Percentiles rank a stretch among this genome's conserved stretches.
Evolutionary conservation across 106 monocot species (phyloP).

Genomic region (Dendrobium chrysotoxum): DNA sequence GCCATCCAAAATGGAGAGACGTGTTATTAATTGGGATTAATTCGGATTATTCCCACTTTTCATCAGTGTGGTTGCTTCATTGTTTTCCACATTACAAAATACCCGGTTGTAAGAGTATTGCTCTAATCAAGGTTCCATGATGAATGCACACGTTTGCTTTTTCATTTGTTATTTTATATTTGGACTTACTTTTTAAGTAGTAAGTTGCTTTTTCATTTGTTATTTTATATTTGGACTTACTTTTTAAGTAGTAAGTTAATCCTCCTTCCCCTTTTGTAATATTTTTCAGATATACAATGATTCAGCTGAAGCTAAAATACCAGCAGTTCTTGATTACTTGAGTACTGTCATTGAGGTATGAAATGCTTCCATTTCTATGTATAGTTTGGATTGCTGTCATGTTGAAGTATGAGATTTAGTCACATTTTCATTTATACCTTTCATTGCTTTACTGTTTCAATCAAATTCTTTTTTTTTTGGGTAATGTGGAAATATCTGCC

Average conservation of each 20-base stretch:
- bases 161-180: neutral
- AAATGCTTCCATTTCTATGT: neutral
- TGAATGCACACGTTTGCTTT: neutral
- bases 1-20: too few species aligned
- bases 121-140: neutral
- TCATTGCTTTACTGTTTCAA: neutral
- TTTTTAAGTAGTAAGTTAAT: neutral
- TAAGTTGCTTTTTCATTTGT: too few species aligned
- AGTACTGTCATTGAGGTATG: conserved; percentile 84
- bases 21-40: too few species aligned
- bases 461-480: neutral
- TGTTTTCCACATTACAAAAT: too few species aligned
- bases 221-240: neutral
- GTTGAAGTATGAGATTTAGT: neutral
- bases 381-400: neutral
- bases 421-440: neutral
- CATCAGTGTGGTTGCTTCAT: too few species aligned
- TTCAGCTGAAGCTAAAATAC: conserved; percentile 93
- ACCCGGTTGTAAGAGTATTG: neutral
- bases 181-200: neutral
- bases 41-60: too few species aligned
- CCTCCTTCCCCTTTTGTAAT: neutral
- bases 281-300: conserved; percentile 67
- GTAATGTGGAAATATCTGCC: neutral
- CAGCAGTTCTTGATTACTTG: conserved; percentile 92